A percentile compares a stretch with the other conserved stretches of the same genome.
phyloP scores from a whole-genome alignment of 108 stramenopile species.

The Parietichytrium sp. region DNA sequence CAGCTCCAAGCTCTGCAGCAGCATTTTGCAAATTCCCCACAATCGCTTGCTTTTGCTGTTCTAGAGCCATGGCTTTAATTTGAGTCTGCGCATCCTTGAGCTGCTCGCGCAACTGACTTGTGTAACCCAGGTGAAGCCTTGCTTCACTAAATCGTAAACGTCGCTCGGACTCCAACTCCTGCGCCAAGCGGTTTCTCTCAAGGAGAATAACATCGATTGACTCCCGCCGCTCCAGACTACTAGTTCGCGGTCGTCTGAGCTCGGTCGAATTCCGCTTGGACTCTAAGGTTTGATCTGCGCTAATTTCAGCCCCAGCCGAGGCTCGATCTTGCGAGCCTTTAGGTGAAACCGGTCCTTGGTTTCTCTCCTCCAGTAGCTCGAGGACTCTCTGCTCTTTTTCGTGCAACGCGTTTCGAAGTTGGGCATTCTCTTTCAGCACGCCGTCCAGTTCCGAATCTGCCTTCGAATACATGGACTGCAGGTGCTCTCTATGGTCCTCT shows the following conservation, averaged over 20 bases:
- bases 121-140: conserved; percentile 9
- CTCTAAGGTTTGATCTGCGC: too few relatives aligned
- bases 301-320: too few relatives aligned
- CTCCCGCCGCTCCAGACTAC: conserved; percentile 23
- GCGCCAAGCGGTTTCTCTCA: background rate
- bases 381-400: conserved; percentile 12
- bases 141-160: conserved; percentile 10
- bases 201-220: conserved; percentile 29
- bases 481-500: conserved; percentile 28
- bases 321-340: too few relatives aligned
- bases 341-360: too few relatives aligned
- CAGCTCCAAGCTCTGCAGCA: too few relatives aligned
- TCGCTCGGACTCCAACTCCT: conserved; percentile 21
- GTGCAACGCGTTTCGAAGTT: background rate
- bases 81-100: conserved; percentile 4
- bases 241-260: too few relatives aligned
- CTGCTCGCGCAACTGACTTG: background rate
- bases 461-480: conserved; percentile 7
- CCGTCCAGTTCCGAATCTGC: conserved; percentile 12
- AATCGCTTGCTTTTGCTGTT: too few relatives aligned
- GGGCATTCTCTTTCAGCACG: background rate
- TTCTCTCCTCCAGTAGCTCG: conserved; percentile 21
- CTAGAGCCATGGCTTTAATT: too few relatives aligned
- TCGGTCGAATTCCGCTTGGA: too few relatives aligned
- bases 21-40: too few relatives aligned